phyloP scores from a whole-genome alignment of 352 stramenopile species.

The Phytophthora cactorum region DNA sequence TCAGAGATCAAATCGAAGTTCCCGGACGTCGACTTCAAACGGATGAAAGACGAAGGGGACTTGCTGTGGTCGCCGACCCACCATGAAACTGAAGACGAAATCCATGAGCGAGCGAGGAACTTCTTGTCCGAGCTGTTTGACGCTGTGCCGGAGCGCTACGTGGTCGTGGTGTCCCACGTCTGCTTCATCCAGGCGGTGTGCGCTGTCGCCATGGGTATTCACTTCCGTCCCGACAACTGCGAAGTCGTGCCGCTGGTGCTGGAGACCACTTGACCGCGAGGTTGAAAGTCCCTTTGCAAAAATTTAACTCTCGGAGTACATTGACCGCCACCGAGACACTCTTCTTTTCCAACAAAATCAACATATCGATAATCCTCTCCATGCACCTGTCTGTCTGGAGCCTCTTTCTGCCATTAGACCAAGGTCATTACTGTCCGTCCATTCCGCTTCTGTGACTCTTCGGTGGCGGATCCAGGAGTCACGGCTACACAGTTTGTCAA shows the following conservation, averaged over 20 bases:
- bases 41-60: slow-evolving; percentile 59
- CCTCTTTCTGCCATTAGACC: not conserved
- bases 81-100: slow-evolving; percentile 65
- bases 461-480: slow-evolving; percentile 5
- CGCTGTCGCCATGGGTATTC: slow-evolving; percentile 44
- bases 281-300: not conserved
- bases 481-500: not conserved
- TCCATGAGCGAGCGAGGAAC: slow-evolving; percentile 44
- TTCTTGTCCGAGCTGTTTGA: slow-evolving; percentile 63
- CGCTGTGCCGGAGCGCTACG: slow-evolving; percentile 53
- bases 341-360: too few relatives aligned
- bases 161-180: slow-evolving; percentile 68
- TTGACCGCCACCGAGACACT: too few relatives aligned
- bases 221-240: slow-evolving; percentile 48
- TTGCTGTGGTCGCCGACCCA: slow-evolving; percentile 57
- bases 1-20: slow-evolving; percentile 58
- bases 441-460: slow-evolving; percentile 24
- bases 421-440: slow-evolving; percentile 15
- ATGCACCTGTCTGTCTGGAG: not conserved
- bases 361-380: not conserved
- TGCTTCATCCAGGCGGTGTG: slow-evolving; percentile 71
- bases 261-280: not conserved
- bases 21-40: slow-evolving; percentile 61
- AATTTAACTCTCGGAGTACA: not conserved
- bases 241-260: slow-evolving; percentile 36